Base-by-base conservation (phyloP, 208 protist genomes). In the Endotrypanum monterogeii region DNA sequence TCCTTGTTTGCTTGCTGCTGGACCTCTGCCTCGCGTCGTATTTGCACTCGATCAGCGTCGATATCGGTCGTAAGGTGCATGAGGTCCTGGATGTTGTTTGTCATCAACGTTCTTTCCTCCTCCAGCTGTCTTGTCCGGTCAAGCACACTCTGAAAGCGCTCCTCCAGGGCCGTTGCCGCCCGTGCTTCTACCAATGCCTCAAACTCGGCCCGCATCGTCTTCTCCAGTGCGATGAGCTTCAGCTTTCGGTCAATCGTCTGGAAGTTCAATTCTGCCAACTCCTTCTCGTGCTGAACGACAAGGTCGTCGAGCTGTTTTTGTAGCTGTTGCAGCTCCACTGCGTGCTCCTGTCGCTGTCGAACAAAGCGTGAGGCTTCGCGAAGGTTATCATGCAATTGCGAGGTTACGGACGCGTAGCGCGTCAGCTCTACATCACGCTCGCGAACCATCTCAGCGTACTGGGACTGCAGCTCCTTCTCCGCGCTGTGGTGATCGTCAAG, bases 221-320 rank as follows among this genome's bases (percentile, higher is more conserved):
- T 83, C 67, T 96, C 91, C 48, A 96, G 66, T 28, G 91, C 87
- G 30, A 94, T 77, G 28, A 96, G 80, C 48, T 87, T 81, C 80
- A 96, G 88, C 66, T 96, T 96, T 20, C 91, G 85, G 71, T 96
- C 91, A 14, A 96, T 80, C 37, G 87, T 91, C 68, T 93, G 85
- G 71, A 94, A 94, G 61, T 89, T 87, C 71, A 96, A 79, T 23
- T 83, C 84, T 30, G 83, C 74, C 57, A 94, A 41, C 73, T 94
- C 89, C 62, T 82, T 80, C 71, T 94, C 88, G 55, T 96, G 91
- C 51, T 56, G 69, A 37, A 73, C 69, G 18, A 72, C 75, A 56
- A 87, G 78, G 56, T 93, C 84, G 57, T 91, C 83, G 23, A 96
- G 73, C 69, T 84, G 69, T 51, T 89, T 78, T 9, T 91, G 87